Percentiles rank a stretch among this genome's conserved stretches.
Conservation (phyloP, 78 protist genomes). For the Trichosphaerium sp. region DNA sequence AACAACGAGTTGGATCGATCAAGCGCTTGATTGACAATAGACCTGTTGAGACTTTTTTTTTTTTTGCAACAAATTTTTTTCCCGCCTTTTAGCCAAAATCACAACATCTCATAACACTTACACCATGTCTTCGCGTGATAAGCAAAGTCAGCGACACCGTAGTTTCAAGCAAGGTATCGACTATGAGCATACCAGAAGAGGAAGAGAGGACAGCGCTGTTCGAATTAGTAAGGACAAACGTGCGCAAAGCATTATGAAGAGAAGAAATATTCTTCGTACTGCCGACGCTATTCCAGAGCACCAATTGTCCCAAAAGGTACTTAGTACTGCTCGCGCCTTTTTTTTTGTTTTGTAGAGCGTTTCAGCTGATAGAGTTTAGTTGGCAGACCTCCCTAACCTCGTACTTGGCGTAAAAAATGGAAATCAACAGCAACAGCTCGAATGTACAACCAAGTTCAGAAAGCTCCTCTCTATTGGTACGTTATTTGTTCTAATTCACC, state of each 20-base stretch:
- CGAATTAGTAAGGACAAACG: slow-evolving; percentile 71
- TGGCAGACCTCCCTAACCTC: background rate
- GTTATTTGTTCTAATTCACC: background rate
- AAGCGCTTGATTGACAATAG: too few relatives aligned
- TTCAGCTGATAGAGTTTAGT: background rate
- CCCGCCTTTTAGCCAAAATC: too few relatives aligned
- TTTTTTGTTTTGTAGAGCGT: too few relatives aligned
- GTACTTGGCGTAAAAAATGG: background rate
- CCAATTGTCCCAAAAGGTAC: background rate
- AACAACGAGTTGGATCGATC: too few relatives aligned
- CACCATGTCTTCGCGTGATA: slow-evolving; percentile 28
- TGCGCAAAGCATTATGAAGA: slow-evolving; percentile 50
- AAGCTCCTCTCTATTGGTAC: slow-evolving; percentile 74
- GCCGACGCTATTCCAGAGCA: too few relatives aligned
- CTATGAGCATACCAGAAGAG: slow-evolving; percentile 50
- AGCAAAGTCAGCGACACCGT: slow-evolving; percentile 22
- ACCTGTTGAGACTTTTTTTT: too few relatives aligned
- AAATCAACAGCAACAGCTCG: slow-evolving; percentile 13
- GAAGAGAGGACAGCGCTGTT: slow-evolving; percentile 53
- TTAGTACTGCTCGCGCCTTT: background rate
- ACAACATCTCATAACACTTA: too few relatives aligned
- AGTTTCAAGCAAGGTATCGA: slow-evolving; percentile 18
- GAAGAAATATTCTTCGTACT: slow-evolving; percentile 12
- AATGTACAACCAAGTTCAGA: slow-evolving; percentile 55
- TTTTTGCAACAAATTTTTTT: too few relatives aligned